Base-by-base conservation (phyloP, 2,329 filamentous ascomycete species). In the Boeremia exigua region DNA sequence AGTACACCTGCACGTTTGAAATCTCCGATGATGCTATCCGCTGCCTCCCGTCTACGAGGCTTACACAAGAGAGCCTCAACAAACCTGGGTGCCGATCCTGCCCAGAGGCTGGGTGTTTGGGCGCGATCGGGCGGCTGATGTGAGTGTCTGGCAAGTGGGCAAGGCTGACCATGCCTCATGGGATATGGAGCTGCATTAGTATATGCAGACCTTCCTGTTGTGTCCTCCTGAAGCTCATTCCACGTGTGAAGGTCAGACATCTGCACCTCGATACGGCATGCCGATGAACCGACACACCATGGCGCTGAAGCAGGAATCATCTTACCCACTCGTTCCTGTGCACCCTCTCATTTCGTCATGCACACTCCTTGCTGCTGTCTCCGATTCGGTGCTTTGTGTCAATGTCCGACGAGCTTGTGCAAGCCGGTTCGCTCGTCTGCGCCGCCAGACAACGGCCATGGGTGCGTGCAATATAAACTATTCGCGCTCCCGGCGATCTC, bases 221-320 rank as follows among this genome's bases (percentile, higher is more conserved):
- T 66, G 62, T 56, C 54, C 64, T 63, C 61, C 60, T 54, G 53
- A 59, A 60, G 48, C 60, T 60, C 59, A 69, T 70, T 66, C 67
- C 68, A 71, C 69, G 67, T 70, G 67, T 62, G 42, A 56, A 55
- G 40, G 44, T 48, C 47, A 55, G 54, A 52, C 56, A 55, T 32
- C 42, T 51, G 43, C 40, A 56, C 39, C 63, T 57, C 51, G 45
- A 58, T 62, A 42, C 50, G 56, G 58, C 60, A 61, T 62, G 48
- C 56, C 52, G 49, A 59, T 55, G 61, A 59, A 46, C 48, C 42
- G 48, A 42, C 51, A 61, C 54, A 53, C 46, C 34, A 45, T 58
- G 55, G 54, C 52, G 59, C 53, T 60, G 54, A 56, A 45, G 59
- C 58, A 58, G 45, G 42, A 37, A 45, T 49, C 60, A 61, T 64